phyloP scores from a whole-genome alignment of 192 early-diverging fungal species.

The Mycoemilia scoparia region DNA sequence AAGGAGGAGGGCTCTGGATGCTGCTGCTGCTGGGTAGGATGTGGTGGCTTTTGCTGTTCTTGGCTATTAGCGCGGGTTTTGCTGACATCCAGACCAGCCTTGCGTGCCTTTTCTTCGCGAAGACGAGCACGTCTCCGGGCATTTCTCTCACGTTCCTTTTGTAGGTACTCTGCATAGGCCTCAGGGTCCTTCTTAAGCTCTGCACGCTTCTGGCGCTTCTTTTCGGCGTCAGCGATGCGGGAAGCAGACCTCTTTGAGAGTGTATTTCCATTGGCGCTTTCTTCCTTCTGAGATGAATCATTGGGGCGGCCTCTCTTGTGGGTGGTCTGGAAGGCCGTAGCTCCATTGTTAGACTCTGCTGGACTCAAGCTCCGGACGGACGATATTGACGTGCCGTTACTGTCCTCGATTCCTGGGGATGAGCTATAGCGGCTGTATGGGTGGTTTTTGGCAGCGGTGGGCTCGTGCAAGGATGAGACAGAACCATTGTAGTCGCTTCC shows the following conservation, averaged over 20 bases:
- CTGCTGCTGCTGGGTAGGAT: too few species aligned
- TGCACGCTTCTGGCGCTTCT: conserved; percentile 31
- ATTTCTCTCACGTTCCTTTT: conserved; percentile 30
- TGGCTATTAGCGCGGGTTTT: too few species aligned
- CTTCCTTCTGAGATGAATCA: conserved; percentile 7
- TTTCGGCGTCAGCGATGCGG: conserved; percentile 26
- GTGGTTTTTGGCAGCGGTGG: too few species aligned
- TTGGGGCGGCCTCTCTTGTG: conserved; percentile 7
- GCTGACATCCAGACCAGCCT: too few species aligned
- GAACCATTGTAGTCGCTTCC: conserved; percentile 1
- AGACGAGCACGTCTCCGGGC: conserved; percentile 24
- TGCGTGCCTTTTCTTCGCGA: conserved; percentile 24
- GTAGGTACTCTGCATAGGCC: conserved; percentile 27
- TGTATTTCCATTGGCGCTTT: not conserved
- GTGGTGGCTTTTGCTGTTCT: too few species aligned
- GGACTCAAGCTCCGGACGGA: not conserved
- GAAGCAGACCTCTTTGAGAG: conserved; percentile 24
- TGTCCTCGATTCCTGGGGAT: too few species aligned
- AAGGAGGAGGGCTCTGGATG: too few species aligned
- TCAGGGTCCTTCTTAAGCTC: conserved; percentile 27
- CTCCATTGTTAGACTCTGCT: conserved; percentile 1
- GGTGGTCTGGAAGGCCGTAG: conserved; percentile 7
- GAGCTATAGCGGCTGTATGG: too few species aligned
- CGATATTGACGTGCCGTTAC: too few species aligned
- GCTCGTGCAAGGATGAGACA: too few species aligned